phyloP scores from a whole-genome alignment of 1,139 yeast genomes.

The Geotrichum reessii region DNA sequence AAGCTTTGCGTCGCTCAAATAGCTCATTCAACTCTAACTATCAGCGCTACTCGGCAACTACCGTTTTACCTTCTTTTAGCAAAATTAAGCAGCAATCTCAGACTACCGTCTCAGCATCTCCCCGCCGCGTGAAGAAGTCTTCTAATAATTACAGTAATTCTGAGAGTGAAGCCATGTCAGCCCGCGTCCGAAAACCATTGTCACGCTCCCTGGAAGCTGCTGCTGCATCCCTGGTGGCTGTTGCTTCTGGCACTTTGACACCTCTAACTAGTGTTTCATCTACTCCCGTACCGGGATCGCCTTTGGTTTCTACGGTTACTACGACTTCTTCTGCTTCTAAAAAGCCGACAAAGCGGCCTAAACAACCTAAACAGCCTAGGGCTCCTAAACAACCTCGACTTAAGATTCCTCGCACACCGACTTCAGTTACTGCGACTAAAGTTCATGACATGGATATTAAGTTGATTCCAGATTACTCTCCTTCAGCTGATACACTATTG shows the following conservation, averaged over 20 bases:
- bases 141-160: not conserved
- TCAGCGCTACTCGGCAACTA: not conserved
- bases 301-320: not conserved
- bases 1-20: not conserved
- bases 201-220: conserved; percentile 3
- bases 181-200: conserved; percentile 5
- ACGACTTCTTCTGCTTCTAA: not conserved
- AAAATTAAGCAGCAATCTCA: not conserved
- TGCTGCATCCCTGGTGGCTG: not conserved
- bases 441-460: conserved; percentile 40
- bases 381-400: conserved; percentile 6
- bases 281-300: not conserved
- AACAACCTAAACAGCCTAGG: not conserved
- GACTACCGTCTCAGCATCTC: not conserved
- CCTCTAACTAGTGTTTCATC: not conserved
- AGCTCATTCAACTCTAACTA: not conserved
- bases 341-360: not conserved
- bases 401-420: conserved; percentile 4
- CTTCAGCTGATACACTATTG: conserved; percentile 59
- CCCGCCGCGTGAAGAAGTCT: not conserved
- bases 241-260: not conserved
- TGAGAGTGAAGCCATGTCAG: not conserved
- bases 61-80: conserved; percentile 2
- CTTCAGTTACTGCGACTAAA: conserved; percentile 22
- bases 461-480: conserved; percentile 64